These are phyloP conservation scores for Evansstolkia leycettana DNA, from an alignment of 495 filamentous ascomycete species.

Conservation along the genomic window DNA sequence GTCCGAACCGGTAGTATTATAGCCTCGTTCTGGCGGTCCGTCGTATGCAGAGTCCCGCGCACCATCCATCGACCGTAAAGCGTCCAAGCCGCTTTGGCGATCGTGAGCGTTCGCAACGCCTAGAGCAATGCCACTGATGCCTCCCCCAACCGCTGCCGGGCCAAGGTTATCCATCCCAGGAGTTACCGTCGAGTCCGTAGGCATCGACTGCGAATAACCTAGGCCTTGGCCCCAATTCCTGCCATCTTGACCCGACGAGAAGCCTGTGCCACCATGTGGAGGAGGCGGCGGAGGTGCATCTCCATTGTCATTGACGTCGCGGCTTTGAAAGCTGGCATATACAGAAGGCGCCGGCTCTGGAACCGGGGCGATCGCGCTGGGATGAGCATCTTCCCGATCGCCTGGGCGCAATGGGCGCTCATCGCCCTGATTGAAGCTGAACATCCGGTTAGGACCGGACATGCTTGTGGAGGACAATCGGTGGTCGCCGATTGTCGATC, in stretches of 20 bases:
- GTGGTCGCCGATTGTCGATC: neutral
- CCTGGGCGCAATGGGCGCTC: conserved; percentile 1
- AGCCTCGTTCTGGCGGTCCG: conserved; percentile 32
- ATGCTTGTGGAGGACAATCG: conserved; percentile 5
- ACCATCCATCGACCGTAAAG: conserved; percentile 40
- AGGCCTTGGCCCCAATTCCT: conserved; percentile 9
- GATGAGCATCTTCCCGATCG: neutral
- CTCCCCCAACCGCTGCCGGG: conserved; percentile 57
- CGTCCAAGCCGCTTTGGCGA: conserved; percentile 60
- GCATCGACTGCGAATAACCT: conserved; percentile 12
- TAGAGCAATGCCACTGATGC: conserved; percentile 63
- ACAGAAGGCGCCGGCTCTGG: conserved; percentile 3
- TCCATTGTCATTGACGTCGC: conserved; percentile 1
- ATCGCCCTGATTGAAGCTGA: conserved; percentile 11
- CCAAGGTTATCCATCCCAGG: conserved; percentile 69
- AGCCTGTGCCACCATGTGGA: conserved; percentile 4
- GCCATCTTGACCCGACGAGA: conserved; percentile 6
- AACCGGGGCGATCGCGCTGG: conserved; percentile 9
- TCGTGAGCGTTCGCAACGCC: conserved; percentile 62
- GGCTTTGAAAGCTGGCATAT: neutral
- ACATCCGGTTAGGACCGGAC: conserved; percentile 9
- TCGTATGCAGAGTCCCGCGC: conserved; percentile 16
- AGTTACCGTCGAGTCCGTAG: conserved; percentile 44
- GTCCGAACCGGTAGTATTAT: conserved; percentile 29
- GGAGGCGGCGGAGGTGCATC: conserved; percentile 5